Conservation (phyloP, 768 basidiomycete genomes). For the Leucocoprinus leucothites region DNA sequence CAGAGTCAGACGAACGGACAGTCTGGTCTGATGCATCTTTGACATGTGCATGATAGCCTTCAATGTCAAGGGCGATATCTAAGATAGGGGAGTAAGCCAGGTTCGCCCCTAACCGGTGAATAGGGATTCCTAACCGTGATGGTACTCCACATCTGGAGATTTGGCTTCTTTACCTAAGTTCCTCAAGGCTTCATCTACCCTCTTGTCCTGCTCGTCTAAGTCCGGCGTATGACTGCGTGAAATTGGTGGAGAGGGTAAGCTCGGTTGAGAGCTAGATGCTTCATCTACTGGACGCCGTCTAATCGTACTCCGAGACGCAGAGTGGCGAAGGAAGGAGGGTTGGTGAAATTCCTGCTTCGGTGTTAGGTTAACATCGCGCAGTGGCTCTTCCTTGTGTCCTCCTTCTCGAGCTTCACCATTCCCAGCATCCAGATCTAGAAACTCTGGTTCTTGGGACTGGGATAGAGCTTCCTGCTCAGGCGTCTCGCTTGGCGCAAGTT, state of each 20-base stretch:
- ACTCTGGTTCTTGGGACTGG: constrained; percentile 63
- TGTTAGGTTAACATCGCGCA: constrained; percentile 21
- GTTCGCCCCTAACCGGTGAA: background rate
- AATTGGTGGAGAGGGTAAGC: constrained; percentile 30
- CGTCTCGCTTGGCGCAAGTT: constrained; percentile 13
- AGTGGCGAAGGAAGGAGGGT: constrained; percentile 24
- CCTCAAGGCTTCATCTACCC: constrained; percentile 51
- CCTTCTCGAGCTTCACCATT: constrained; percentile 21
- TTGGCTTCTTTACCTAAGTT: constrained; percentile 38
- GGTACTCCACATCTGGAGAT: constrained; percentile 60
- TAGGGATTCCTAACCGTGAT: constrained; percentile 37
- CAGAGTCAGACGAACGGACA: constrained; percentile 27
- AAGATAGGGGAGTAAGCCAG: constrained; percentile 5
- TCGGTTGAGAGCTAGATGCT: background rate
- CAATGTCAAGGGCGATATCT: constrained; percentile 81
- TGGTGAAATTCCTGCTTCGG: constrained; percentile 29
- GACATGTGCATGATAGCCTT: constrained; percentile 68
- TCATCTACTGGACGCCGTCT: constrained; percentile 16
- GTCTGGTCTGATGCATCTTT: constrained; percentile 40
- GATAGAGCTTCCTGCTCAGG: constrained; percentile 16
- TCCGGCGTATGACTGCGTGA: constrained; percentile 26
- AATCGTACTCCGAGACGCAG: constrained; percentile 30
- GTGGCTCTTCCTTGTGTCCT: constrained; percentile 17
- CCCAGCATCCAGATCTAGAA: constrained; percentile 75
- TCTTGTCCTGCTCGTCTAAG: constrained; percentile 36